Conservation (phyloP, 441 rosid species). For the Cnidoscolus chayamansa region DNA sequence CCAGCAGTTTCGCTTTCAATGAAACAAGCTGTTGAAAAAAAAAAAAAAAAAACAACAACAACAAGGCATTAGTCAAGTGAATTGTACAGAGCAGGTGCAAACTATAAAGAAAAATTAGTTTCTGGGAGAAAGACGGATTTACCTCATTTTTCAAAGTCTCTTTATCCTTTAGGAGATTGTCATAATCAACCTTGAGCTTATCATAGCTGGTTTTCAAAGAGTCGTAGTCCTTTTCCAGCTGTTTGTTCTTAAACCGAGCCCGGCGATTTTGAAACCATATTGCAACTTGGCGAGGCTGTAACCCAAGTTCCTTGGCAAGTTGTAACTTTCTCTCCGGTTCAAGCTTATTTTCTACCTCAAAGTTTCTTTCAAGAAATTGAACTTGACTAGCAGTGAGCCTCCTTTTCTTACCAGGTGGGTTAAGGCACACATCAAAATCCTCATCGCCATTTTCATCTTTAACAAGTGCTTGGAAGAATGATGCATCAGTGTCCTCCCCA, state of each 20-base stretch:
- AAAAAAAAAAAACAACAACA: background rate
- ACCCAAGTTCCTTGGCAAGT: constrained; percentile 53
- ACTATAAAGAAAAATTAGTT: too few species aligned
- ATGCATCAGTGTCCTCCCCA: constrained; percentile 13
- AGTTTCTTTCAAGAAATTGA: constrained; percentile 55
- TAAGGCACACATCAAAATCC: constrained; percentile 27
- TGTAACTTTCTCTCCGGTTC: constrained; percentile 59
- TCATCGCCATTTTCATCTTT: constrained; percentile 38
- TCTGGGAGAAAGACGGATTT: background rate
- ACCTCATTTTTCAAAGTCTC: constrained; percentile 51
- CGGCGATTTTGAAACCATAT: constrained; percentile 73
- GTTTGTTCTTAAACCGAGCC: constrained; percentile 60
- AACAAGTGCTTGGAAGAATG: constrained; percentile 25
- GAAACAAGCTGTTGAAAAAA: constrained; percentile 24
- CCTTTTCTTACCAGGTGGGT: constrained; percentile 46
- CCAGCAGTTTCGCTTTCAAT: constrained; percentile 34
- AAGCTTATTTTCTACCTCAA: constrained; percentile 58
- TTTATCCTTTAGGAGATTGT: constrained; percentile 44
- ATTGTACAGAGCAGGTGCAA: background rate
- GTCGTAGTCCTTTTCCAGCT: constrained; percentile 51
- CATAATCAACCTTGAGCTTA: constrained; percentile 52
- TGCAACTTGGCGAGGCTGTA: constrained; percentile 71
- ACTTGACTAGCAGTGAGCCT: constrained; percentile 48
- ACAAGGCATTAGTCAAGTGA: background rate
- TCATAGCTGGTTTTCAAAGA: constrained; percentile 46